Evolutionary conservation across 371 early-diverging fungal genomes (phyloP), one percentile per base, ranked within the genome.

Genomic region (Syncephalastrum sp.): DNA sequence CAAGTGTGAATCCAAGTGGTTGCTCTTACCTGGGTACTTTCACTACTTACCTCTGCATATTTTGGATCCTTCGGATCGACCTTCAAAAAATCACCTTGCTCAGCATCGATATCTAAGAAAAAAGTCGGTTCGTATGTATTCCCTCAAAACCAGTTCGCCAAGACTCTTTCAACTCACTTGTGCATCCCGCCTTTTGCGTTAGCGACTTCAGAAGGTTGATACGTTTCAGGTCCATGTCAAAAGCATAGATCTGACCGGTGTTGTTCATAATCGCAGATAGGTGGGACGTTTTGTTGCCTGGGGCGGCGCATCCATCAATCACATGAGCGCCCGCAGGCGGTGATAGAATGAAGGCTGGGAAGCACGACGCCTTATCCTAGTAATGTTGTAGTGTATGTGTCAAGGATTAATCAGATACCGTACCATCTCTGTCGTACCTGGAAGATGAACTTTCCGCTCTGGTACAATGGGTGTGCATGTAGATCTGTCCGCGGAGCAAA

Each of bases 221-320:
- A 56, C 99, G 84, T 13, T 87, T 71, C 38, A 75, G 65, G 70
- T 98, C 92, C 61, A 84, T 77, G 70, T 99, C 99, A 61, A 96
- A 91, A 0, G 99, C 99, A 73, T 85, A 92, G 38, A 99, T 87
- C 50, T 75, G 79, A 10, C 98, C 99, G 5, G 79, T 80, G 56
- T 94, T 93, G 15, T 83, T 83, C 91, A 97, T 90, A 19, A 94
- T 65, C 50, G 89, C 86, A 3, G 92, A 84, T 29, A 99, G 67
- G 67, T 97, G 96, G 42, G 95, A 88, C 8, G 98, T 96, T 71
- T 97, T 98, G 71, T 95, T 98, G n/a, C 99, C 99, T 5, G 99
- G 99, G 0, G 99, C 98, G 16, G 99, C 97, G 70, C 99, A 99
- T 4, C 94, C 93, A 77, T 99, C 99, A 51, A 99, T 90, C 2